Evolutionary conservation across 345 rosid species (phyloP).

Genomic region (Ricinus communis): DNA sequence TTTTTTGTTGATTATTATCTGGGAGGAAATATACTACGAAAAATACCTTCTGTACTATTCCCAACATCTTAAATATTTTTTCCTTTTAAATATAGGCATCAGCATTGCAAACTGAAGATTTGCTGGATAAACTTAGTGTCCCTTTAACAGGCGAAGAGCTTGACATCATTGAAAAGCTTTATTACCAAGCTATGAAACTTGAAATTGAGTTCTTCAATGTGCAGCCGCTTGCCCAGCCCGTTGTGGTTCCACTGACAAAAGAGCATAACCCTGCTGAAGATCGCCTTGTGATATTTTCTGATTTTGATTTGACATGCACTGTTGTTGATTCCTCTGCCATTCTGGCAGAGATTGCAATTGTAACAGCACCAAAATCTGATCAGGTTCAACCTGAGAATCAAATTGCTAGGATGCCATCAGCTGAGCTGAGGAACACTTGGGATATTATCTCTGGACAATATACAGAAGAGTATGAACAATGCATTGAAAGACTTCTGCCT

Average conservation of each 20-base stretch:
- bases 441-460: constrained; percentile 68
- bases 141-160: constrained; percentile 96
- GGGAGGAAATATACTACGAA: constrained; percentile 27
- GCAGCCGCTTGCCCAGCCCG: constrained; percentile 73
- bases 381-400: constrained; percentile 50
- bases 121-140: constrained; percentile 92
- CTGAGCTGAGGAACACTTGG: constrained; percentile 82
- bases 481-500: constrained; percentile 77
- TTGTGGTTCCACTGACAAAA: constrained; percentile 65
- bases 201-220: constrained; percentile 88
- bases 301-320: constrained; percentile 95
- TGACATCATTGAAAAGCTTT: constrained; percentile 81
- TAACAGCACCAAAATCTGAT: constrained; percentile 82
- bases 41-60: constrained; percentile 26
- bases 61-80: constrained; percentile 34
- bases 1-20: constrained; percentile 18
- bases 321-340: constrained; percentile 96
- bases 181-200: constrained; percentile 96
- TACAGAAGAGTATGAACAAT: constrained; percentile 83
- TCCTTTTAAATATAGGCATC: constrained; percentile 60
- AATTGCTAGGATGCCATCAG: constrained; percentile 65
- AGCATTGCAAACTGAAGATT: constrained; percentile 86
- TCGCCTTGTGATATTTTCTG: constrained; percentile 70
- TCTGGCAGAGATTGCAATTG: constrained; percentile 90
- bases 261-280: constrained; percentile 53